Evolutionary conservation across 2,329 filamentous ascomycete genomes (phyloP).

Genomic region (Ascochyta clinopodiicola): DNA sequence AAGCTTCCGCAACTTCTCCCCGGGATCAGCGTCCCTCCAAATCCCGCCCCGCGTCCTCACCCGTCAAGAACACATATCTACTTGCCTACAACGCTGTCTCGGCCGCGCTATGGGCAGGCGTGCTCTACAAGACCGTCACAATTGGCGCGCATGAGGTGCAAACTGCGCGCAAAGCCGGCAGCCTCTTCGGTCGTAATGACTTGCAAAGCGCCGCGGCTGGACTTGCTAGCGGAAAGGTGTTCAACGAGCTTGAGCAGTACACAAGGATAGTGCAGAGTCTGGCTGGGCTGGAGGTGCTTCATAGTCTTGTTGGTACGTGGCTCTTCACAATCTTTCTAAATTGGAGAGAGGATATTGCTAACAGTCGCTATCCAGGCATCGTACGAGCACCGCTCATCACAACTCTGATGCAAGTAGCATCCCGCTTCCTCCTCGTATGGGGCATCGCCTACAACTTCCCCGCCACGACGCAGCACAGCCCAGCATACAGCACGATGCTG

Average conservation of each 20-base stretch:
- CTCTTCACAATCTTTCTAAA: not conserved
- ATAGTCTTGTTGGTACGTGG: slow-evolving; percentile 74
- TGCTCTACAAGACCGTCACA: slow-evolving; percentile 73
- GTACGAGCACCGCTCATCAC: slow-evolving; percentile 86
- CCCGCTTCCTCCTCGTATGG: slow-evolving; percentile 89
- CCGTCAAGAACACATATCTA: slow-evolving; percentile 65
- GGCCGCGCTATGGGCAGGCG: slow-evolving; percentile 76
- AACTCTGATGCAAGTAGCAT: slow-evolving; percentile 87
- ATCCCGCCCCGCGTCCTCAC: slow-evolving; percentile 10
- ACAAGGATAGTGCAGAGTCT: slow-evolving; percentile 83
- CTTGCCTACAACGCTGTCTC: slow-evolving; percentile 84
- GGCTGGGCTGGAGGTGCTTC: slow-evolving; percentile 82
- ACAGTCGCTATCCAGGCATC: slow-evolving; percentile 63
- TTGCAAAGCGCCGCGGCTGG: slow-evolving; percentile 22
- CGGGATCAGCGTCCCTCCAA: slow-evolving; percentile 6
- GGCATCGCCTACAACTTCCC: slow-evolving; percentile 79
- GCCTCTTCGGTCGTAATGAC: slow-evolving; percentile 20
- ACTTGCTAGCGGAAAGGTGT: slow-evolving; percentile 58
- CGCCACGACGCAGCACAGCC: slow-evolving; percentile 61
- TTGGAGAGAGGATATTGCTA: not conserved
- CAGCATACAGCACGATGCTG: slow-evolving; percentile 78
- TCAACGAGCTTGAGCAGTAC: slow-evolving; percentile 68
- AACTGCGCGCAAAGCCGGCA: slow-evolving; percentile 21
- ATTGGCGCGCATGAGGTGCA: slow-evolving; percentile 49
- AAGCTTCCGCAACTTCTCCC: slow-evolving; percentile 2